These are phyloP conservation scores for Penicillium hesseltinei DNA, from an alignment of 2,329 filamentous ascomycete species.

Conservation along the genomic window DNA sequence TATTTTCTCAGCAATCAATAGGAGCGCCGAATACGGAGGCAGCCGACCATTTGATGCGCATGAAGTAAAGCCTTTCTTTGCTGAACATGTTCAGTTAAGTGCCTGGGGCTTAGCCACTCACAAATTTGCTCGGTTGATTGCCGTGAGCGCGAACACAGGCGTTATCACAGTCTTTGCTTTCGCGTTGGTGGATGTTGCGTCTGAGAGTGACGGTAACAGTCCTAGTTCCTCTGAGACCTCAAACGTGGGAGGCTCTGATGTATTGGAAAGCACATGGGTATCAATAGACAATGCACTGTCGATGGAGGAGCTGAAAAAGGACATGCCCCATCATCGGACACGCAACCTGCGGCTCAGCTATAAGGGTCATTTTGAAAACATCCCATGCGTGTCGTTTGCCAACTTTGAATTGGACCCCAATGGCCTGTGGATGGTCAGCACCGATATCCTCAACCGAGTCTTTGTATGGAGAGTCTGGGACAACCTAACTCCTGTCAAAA, in stretches of 20 bases:
- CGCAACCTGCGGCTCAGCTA: conserved; percentile 46
- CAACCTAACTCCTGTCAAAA: conserved; percentile 26
- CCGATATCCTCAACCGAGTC: conserved; percentile 53
- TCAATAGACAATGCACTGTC: conserved; percentile 26
- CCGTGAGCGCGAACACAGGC: conserved; percentile 74
- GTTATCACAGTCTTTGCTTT: conserved; percentile 60
- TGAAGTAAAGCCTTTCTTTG: conserved; percentile 60
- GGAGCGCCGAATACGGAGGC: conserved; percentile 18
- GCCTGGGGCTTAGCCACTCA: conserved; percentile 92
- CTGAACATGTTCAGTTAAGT: conserved; percentile 70
- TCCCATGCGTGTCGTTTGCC: conserved; percentile 59
- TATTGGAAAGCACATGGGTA: conserved; percentile 35
- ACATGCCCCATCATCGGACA: conserved; percentile 36
- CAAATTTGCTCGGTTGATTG: conserved; percentile 75
- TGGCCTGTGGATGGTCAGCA: conserved; percentile 57
- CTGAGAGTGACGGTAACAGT: conserved; percentile 22
- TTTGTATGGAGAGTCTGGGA: conserved; percentile 53
- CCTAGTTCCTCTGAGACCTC: conserved; percentile 9
- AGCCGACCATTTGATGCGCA: conserved; percentile 32
- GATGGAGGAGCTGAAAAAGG: conserved; percentile 29
- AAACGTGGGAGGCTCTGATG: neutral
- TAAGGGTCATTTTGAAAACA: conserved; percentile 50
- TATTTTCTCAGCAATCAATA: conserved; percentile 48
- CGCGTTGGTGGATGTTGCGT: conserved; percentile 47
- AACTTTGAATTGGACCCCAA: conserved; percentile 56